These are phyloP conservation scores for Chaetomium sp. DNA, from an alignment of 2,329 filamentous ascomycete species.

Conservation along the genomic window DNA sequence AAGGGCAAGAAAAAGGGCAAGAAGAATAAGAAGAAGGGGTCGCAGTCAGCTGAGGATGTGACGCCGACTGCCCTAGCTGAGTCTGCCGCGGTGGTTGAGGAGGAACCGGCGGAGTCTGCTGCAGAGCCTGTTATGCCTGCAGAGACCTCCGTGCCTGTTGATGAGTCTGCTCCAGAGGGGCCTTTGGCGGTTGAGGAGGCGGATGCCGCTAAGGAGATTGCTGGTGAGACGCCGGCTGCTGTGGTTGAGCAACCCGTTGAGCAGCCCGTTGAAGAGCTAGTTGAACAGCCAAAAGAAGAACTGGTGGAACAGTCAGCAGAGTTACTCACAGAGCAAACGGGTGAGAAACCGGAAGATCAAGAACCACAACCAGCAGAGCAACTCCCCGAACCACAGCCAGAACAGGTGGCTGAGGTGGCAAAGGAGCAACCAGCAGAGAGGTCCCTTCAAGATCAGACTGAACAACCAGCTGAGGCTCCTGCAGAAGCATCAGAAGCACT, in stretches of 20 bases:
- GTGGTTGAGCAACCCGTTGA: too few relatives aligned
- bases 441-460: neutral
- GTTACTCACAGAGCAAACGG: neutral
- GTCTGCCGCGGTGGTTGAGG: too few relatives aligned
- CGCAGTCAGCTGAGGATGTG: too few relatives aligned
- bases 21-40: too few relatives aligned
- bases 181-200: neutral
- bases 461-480: neutral
- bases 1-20: too few relatives aligned
- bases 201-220: neutral
- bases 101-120: too few relatives aligned
- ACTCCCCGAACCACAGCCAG: neutral
- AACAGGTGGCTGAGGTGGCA: neutral
- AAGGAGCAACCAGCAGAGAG: neutral
- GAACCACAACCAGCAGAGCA: neutral
- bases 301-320: neutral
- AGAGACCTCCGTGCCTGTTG: neutral
- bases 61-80: too few relatives aligned
- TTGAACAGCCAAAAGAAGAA: neutral
- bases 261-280: too few relatives aligned
- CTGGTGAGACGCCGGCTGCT: too few relatives aligned
- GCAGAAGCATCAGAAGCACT: neutral
- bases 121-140: too few relatives aligned
- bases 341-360: neutral
- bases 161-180: neutral